Evolutionary conservation across 2,329 filamentous ascomycete species (phyloP).

Genomic region (Dendryphion nanum): DNA sequence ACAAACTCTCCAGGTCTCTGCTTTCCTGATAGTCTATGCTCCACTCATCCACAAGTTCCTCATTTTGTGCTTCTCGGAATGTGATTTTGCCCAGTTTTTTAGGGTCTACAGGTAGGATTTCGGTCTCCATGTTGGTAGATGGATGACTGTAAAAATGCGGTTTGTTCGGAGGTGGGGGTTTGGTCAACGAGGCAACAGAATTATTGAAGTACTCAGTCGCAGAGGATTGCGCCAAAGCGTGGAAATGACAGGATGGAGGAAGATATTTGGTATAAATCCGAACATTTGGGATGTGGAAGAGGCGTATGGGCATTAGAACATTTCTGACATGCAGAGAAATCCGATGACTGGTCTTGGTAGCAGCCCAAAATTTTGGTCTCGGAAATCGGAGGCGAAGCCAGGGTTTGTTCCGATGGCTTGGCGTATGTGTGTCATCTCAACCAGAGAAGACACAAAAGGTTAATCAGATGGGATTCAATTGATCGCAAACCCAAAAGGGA

Average conservation of each 20-base stretch:
- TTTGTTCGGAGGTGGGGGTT: constrained; percentile 2
- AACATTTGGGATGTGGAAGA: constrained; percentile 36
- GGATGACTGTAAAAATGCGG: background rate
- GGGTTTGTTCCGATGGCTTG: background rate
- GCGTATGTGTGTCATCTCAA: no score
- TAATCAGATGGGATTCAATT: no score
- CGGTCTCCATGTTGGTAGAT: constrained; percentile 31
- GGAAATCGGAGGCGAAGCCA: constrained; percentile 11
- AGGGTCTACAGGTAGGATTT: constrained; percentile 42
- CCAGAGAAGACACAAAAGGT: no score
- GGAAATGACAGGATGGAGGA: constrained; percentile 5
- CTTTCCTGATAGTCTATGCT: constrained; percentile 36
- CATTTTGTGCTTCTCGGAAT: constrained; percentile 19
- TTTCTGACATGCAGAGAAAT: constrained; percentile 6
- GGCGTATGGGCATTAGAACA: constrained; percentile 31
- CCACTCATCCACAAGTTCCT: constrained; percentile 38
- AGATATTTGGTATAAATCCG: constrained; percentile 14
- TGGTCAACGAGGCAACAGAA: constrained; percentile 24
- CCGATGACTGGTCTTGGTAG: constrained; percentile 6
- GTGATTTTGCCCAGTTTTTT: constrained; percentile 39
- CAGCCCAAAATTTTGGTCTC: constrained; percentile 25
- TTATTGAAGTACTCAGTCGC: constrained; percentile 12
- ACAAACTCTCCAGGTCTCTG: constrained; percentile 53
- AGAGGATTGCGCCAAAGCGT: constrained; percentile 21
- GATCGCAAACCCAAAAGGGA: no score